These are phyloP conservation scores for Coemansia erecta DNA, from an alignment of 192 early-diverging fungal genomes.

Conservation along the genomic window DNA sequence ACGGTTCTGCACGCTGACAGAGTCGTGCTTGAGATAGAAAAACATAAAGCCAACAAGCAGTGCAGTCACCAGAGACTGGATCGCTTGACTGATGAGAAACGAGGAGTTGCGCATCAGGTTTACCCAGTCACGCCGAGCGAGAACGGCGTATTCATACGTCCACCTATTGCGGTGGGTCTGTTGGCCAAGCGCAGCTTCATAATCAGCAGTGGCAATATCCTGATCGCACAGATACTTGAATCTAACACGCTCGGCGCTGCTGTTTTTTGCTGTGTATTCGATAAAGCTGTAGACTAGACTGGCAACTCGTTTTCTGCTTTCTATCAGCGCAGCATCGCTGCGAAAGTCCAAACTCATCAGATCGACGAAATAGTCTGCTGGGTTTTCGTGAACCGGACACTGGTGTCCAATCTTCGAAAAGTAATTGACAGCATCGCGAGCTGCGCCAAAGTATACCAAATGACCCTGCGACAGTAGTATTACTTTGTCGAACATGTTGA, in stretches of 20 bases:
- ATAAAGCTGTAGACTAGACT: slow-evolving; percentile 32
- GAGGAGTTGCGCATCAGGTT: slow-evolving; percentile 44
- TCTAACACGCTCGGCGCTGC: background rate
- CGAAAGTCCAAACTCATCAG: slow-evolving; percentile 56
- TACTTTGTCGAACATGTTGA: slow-evolving; percentile 77
- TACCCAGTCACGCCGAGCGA: slow-evolving; percentile 51
- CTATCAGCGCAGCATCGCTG: slow-evolving; percentile 21
- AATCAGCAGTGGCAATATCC: background rate
- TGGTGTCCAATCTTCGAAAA: slow-evolving; percentile 54
- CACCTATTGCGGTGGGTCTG: slow-evolving; percentile 26
- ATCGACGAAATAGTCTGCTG: slow-evolving; percentile 72
- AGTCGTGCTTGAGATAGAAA: slow-evolving; percentile 50
- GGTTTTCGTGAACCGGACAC: slow-evolving; percentile 68
- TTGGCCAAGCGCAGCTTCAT: background rate
- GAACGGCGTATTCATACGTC: slow-evolving; percentile 48
- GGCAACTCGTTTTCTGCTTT: slow-evolving; percentile 41
- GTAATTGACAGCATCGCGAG: slow-evolving; percentile 33
- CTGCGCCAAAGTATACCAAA: slow-evolving; percentile 60
- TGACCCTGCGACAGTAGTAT: slow-evolving; percentile 67
- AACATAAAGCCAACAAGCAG: slow-evolving; percentile 61
- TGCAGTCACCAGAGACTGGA: slow-evolving; percentile 36
- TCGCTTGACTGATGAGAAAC: slow-evolving; percentile 31
- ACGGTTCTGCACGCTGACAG: slow-evolving; percentile 52
- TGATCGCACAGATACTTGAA: slow-evolving; percentile 1
- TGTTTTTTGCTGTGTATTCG: slow-evolving; percentile 14